Base-by-base conservation (phyloP, 305 asterid genomes). In the Ajuga reptans region DNA sequence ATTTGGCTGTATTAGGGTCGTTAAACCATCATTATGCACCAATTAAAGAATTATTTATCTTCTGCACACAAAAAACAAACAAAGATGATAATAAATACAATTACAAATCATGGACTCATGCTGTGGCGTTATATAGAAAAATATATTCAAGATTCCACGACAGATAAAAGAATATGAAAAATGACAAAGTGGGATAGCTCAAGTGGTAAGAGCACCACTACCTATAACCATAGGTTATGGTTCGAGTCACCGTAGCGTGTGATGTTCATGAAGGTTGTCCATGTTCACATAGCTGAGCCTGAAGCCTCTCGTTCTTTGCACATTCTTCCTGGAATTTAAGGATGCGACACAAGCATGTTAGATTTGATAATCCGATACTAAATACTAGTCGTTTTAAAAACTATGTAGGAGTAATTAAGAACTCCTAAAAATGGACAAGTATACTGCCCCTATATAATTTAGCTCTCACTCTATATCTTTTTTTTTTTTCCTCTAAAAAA, bases 261-360 rank as follows among this genome's bases (percentile, higher is more conserved):
- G n/a, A n/a, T n/a, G n/a, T n/a, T n/a, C n/a, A n/a, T n/a, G n/a
- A 41, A 37, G 53, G 66, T 43, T 18, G 53, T 58, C 34, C 29
- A 24, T 31, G 75, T 47, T 65, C 64, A 7, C 67, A 65, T 49
- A 63, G 55, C 72, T 72, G 85, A 61, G 75, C 71, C 24, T 67
- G 84, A 36, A 89, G 86, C 66, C 78, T 78, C 75, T 85, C 92
- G 67, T 85, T 87, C 72, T 72, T 75, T 41, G 80, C 72, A 68
- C 86, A 83, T 80, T 89, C 96, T 72, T 84, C 91, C 95, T 87
- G 88, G 54, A 81, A 77, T 27, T 51, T 60, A 66, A 55, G 59
- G 59, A 55, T 55, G 70, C 12, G 61, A 49, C 5, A 46, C 34
- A 10, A 47, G 64, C 11, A 29, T 21, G 53, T 21, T 12, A 14